Conservation (phyloP, 768 basidiomycete genomes). For the Leccinellum luteum region DNA sequence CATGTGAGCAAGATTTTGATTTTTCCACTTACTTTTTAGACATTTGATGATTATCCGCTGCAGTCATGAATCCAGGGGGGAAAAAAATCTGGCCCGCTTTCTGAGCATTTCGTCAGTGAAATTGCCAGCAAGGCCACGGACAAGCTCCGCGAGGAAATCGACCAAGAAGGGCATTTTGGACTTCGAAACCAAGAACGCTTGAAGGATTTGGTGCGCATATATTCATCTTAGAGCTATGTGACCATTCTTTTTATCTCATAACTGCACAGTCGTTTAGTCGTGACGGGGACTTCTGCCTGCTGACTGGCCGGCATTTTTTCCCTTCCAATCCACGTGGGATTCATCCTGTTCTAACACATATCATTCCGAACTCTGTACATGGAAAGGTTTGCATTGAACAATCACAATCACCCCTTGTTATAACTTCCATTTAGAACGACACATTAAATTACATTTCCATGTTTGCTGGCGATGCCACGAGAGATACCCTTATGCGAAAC, state of each 20-base stretch:
- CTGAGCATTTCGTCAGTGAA: background rate
- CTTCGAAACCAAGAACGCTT: background rate
- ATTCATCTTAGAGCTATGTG: background rate
- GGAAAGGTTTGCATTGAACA: background rate
- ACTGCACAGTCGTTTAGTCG: background rate
- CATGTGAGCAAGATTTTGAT: background rate
- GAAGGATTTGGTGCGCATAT: slow-evolving; percentile 4
- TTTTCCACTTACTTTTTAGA: background rate
- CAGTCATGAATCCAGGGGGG: background rate
- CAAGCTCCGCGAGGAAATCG: background rate
- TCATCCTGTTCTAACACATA: background rate
- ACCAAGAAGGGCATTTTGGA: background rate
- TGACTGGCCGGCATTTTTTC: too few relatives aligned
- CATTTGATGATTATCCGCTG: background rate
- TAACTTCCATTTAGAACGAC: background rate
- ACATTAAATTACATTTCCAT: background rate
- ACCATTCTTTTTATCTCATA: background rate
- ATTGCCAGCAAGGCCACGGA: background rate
- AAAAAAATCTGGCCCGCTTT: background rate
- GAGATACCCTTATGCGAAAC: too few relatives aligned
- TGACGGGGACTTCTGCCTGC: background rate
- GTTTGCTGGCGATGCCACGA: too few relatives aligned
- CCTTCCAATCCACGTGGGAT: background rate
- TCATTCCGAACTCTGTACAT: slow-evolving; percentile 1
- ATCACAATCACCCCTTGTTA: background rate